Percentiles rank a stretch among this genome's conserved stretches.
Conservation (phyloP, 495 filamentous ascomycete species). For the Trichocladium uniseriatum region DNA sequence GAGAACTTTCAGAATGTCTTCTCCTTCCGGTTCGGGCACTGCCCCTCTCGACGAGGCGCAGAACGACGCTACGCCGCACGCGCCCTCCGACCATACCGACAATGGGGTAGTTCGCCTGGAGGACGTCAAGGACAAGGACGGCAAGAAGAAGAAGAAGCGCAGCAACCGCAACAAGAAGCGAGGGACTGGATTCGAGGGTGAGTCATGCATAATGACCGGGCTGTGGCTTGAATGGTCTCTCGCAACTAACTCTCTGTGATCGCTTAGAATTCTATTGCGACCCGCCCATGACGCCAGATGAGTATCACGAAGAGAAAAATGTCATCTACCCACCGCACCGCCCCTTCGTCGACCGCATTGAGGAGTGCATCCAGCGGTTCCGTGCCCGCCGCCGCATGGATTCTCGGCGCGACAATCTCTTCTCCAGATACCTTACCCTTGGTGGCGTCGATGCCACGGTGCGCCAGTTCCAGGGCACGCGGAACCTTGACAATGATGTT, state of each 20-base stretch:
- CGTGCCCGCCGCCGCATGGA: constrained; percentile 65
- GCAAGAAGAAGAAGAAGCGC: constrained; percentile 26
- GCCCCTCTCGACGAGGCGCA: too few relatives aligned
- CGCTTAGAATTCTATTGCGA: constrained; percentile 61
- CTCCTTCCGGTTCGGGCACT: too few relatives aligned
- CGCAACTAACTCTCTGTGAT: not conserved
- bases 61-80: too few relatives aligned
- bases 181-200: constrained; percentile 39
- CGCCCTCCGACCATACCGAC: not conserved
- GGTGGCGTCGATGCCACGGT: constrained; percentile 66
- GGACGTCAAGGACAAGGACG: not conserved
- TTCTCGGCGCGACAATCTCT: constrained; percentile 48
- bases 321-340: constrained; percentile 20
- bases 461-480: constrained; percentile 58
- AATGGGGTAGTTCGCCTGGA: not conserved
- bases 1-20: too few relatives aligned
- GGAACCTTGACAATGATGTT: constrained; percentile 43
- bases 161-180: constrained; percentile 27
- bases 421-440: constrained; percentile 69
- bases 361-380: constrained; percentile 79
- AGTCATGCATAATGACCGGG: not conserved
- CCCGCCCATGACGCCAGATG: constrained; percentile 60
- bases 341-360: constrained; percentile 50
- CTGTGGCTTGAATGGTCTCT: not conserved
- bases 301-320: constrained; percentile 48